Conservation (phyloP, 140 eudicot genomes). For the Flaveria floridana region DNA sequence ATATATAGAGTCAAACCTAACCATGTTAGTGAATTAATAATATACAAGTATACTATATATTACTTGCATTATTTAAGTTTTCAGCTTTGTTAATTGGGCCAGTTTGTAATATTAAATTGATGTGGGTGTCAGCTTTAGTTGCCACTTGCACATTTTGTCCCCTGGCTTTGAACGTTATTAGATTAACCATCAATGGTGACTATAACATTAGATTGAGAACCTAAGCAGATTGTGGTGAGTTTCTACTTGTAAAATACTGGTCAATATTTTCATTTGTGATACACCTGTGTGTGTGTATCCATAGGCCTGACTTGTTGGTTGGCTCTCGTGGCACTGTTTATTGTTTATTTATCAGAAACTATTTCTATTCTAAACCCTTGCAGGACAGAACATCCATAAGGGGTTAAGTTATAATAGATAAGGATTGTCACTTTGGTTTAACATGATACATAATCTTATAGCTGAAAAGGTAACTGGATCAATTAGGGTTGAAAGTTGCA, state of each 20-base stretch:
- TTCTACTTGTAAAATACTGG: slow-evolving; percentile 18
- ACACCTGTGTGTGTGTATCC: background rate
- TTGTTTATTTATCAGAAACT: background rate
- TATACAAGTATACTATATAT: background rate
- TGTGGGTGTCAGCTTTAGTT: slow-evolving; percentile 32
- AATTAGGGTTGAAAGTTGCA: background rate
- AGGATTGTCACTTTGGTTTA: background rate
- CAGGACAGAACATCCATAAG: background rate
- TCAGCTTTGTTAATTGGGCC: background rate
- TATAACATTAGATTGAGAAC: slow-evolving; percentile 1
- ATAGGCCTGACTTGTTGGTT: background rate
- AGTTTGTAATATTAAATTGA: slow-evolving; percentile 6
- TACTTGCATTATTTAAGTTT: background rate
- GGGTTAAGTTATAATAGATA: background rate
- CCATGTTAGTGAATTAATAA: slow-evolving; percentile 16
- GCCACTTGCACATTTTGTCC: slow-evolving; percentile 26
- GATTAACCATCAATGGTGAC: slow-evolving; percentile 18
- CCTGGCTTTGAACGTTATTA: slow-evolving; percentile 18
- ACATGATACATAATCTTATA: background rate
- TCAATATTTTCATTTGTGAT: background rate
- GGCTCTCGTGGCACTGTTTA: slow-evolving; percentile 1
- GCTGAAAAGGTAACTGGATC: background rate
- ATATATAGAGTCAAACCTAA: slow-evolving; percentile 23
- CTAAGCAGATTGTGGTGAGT: slow-evolving; percentile 2
- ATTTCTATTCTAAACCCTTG: background rate